These are phyloP conservation scores for Eimeria maxima DNA, from an alignment of 169 alveolate genomes.

Conservation along the genomic window DNA sequence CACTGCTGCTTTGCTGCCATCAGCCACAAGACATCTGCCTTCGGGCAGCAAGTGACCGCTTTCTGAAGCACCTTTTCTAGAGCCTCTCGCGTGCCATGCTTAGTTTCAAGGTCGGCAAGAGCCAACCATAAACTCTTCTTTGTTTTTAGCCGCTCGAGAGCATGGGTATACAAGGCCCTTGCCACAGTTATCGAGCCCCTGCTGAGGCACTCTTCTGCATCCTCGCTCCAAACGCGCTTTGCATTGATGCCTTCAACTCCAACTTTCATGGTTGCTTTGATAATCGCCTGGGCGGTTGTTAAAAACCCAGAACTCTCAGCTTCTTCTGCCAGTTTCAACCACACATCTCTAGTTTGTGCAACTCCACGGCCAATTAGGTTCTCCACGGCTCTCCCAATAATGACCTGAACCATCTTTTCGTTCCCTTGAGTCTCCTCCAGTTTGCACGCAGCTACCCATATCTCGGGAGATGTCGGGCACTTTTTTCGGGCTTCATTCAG, in stretches of 20 bases:
- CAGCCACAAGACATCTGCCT: constrained; percentile 95
- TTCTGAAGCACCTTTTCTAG: constrained; percentile 91
- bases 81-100: constrained; percentile 93
- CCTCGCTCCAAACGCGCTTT: constrained; percentile 85
- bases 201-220: constrained; percentile 83
- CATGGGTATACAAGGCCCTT: constrained; percentile 87
- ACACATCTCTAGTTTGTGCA: constrained; percentile 86
- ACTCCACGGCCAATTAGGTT: constrained; percentile 86
- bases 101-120: constrained; percentile 97
- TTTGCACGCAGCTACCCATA: constrained; percentile 98
- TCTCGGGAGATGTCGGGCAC: constrained; percentile 97
- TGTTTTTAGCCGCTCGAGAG: constrained; percentile 86
- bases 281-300: constrained; percentile 87
- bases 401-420: constrained; percentile 86
- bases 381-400: constrained; percentile 86
- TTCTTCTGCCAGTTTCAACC: constrained; percentile 88
- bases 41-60: constrained; percentile 95
- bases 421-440: constrained; percentile 96
- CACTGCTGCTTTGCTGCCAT: constrained; percentile 96
- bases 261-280: constrained; percentile 83
- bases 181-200: constrained; percentile 85
- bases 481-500: constrained; percentile 98
- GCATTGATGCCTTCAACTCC: constrained; percentile 83
- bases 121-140: constrained; percentile 95
- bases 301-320: constrained; percentile 88